Base-by-base conservation (phyloP, 257 asterid genomes). In the Capsicum pubescens region DNA sequence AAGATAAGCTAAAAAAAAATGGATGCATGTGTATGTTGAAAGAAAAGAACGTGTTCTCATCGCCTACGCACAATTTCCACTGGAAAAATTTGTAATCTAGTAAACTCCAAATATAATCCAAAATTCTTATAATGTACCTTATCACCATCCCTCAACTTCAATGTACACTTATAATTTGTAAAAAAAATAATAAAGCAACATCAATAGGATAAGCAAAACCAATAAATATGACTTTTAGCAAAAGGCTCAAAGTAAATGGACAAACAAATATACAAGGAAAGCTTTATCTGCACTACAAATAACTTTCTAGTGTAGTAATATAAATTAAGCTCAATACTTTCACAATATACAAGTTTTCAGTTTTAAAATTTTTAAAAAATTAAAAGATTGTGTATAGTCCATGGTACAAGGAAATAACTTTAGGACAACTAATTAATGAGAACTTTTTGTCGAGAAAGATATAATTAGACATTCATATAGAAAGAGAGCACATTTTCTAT, bases 261-360 rank as follows among this genome's bases (percentile, higher is more conserved):
- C 35, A 70, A 70, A 9, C 81, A 76, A 76, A 76, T 52, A 76
- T 52, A 76, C 14, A 52, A 50, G 46, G 42, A 26, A 52, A 76
- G 52, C 81, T 76, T 76, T 52, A 76, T 12, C 81, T 76, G 26
- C 81, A 76, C 81, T 50, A 76, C 80, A 72, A 72, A 72, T 14
- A 50, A 76, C 21, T 21, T 50, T 36, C 61, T 52, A 50, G 21
- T 76, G 52, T 19, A 67, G 8, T 39, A 48, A 3, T 68, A 50
- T 21, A 76, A 50, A 21, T 76, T 50, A 21, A 76, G 12, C 46
- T 76, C 61, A 50, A 21, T 19, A 70, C n/a, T 21, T 52, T 50
- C 81, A 74, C 21, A 35, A 21, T 48, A 46, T 72, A 10, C 81
- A 76, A 76, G 13, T 48, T n/a, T 52, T 26, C 59, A 72, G n/a